Conservation (phyloP, 345 rosid genomes). For the Salix arbutifolia region DNA sequence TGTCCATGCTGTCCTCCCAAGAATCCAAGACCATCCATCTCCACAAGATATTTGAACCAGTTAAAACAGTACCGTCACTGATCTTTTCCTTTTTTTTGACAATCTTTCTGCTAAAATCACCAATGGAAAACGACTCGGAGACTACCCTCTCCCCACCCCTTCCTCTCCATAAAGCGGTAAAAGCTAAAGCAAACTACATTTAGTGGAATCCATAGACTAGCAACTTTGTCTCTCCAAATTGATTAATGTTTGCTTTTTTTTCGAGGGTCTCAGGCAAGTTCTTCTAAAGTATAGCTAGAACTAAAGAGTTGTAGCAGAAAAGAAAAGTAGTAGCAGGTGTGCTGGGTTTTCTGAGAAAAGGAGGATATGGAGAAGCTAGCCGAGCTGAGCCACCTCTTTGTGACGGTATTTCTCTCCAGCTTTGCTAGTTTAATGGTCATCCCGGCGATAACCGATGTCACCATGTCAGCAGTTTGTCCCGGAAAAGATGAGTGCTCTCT, state of each 20-base stretch:
- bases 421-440: slow-evolving; percentile 33
- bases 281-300: neutral
- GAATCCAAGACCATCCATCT: neutral
- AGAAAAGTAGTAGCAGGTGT: neutral
- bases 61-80: neutral
- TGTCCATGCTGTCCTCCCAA: neutral
- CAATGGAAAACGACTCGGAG: neutral
- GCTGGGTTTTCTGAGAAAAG: neutral
- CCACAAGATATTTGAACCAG: neutral
- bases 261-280: neutral
- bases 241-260: neutral
- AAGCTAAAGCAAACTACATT: neutral
- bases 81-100: neutral
- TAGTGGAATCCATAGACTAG: neutral
- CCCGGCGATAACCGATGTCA: slow-evolving; percentile 78
- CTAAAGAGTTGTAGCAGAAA: neutral
- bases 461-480: slow-evolving; percentile 74
- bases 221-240: neutral
- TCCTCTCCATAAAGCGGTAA: neutral
- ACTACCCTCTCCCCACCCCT: neutral
- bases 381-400: slow-evolving; percentile 46
- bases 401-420: slow-evolving; percentile 53
- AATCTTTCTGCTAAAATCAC: neutral
- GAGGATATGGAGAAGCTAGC: slow-evolving; percentile 21
- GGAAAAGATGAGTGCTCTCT: slow-evolving; percentile 65